Evolutionary conservation across 1,284 basidiomycete species (phyloP).

Genomic region (Ganoderma sinense): DNA sequence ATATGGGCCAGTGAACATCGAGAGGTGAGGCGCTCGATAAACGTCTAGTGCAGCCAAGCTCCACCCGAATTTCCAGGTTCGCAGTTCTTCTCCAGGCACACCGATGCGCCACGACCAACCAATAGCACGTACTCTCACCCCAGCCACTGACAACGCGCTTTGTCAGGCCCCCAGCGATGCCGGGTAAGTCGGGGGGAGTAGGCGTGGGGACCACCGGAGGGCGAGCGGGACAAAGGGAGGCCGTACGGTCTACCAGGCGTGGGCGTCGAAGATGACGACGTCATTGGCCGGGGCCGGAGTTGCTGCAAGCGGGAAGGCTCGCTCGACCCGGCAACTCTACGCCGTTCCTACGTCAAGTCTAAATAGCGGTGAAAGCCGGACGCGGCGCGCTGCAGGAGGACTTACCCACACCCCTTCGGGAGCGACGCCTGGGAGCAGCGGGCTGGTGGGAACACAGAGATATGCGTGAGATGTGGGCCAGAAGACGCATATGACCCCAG

Average conservation of each 20-base stretch:
- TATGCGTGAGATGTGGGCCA: slow-evolving; percentile 16
- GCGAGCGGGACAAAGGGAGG: slow-evolving; percentile 20
- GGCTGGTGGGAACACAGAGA: slow-evolving; percentile 21
- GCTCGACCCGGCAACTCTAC: slow-evolving; percentile 32
- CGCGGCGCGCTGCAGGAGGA: neutral
- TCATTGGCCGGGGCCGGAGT: slow-evolving; percentile 11
- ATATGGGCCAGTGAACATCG: slow-evolving; percentile 2
- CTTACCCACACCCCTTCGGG: slow-evolving; percentile 12
- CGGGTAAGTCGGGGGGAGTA: slow-evolving; percentile 20
- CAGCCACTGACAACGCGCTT: slow-evolving; percentile 8
- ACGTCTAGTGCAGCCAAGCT: slow-evolving; percentile 1
- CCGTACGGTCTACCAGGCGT: slow-evolving; percentile 3
- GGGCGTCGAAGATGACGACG: slow-evolving; percentile 5
- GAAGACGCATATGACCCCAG: slow-evolving; percentile 7
- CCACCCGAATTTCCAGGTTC: slow-evolving; percentile 9
- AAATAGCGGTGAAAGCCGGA: slow-evolving; percentile 28
- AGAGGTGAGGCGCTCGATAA: neutral
- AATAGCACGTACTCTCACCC: slow-evolving; percentile 16
- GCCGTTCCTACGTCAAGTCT: slow-evolving; percentile 27
- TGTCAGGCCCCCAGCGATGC: slow-evolving; percentile 10
- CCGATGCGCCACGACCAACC: neutral
- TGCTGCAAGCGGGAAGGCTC: slow-evolving; percentile 13
- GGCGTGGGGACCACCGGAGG: slow-evolving; percentile 12
- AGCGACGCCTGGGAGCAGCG: slow-evolving; percentile 21
- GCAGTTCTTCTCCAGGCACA: slow-evolving; percentile 24